phyloP scores from a whole-genome alignment of 192 early-diverging fungal genomes.

The Endogone sp. region DNA sequence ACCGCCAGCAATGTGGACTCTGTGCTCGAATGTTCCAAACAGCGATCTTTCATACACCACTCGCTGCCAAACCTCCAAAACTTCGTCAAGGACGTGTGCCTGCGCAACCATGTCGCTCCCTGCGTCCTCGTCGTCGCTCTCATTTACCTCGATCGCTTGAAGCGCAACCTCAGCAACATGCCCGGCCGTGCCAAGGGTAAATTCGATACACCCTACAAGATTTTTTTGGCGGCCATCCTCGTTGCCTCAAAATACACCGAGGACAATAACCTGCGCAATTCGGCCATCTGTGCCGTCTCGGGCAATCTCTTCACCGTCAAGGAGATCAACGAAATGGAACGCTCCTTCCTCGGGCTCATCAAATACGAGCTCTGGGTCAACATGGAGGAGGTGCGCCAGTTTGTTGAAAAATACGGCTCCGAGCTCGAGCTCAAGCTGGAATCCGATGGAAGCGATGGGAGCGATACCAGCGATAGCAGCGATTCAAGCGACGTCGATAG shows the following conservation, averaged over 20 bases:
- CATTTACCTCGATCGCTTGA: slow-evolving; percentile 1
- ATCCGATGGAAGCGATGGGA: not conserved
- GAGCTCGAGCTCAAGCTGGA: slow-evolving; percentile 26
- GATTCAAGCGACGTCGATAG: not conserved
- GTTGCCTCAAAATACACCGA: slow-evolving; percentile 29
- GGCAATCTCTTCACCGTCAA: slow-evolving; percentile 28
- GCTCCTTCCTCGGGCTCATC: slow-evolving; percentile 50
- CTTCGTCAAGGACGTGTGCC: not conserved
- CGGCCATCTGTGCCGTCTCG: slow-evolving; percentile 16
- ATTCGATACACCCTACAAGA: slow-evolving; percentile 32
- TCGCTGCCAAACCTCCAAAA: not conserved
- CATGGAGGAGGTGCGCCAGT: slow-evolving; percentile 37
- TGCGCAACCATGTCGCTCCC: not conserved
- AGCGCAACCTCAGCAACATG: not conserved
- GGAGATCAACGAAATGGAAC: slow-evolving; percentile 56
- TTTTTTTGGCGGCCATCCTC: slow-evolving; percentile 30
- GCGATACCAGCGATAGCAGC: too few relatives aligned
- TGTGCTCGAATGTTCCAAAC: not conserved
- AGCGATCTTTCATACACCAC: not conserved
- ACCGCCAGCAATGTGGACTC: not conserved
- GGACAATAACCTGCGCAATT: slow-evolving; percentile 16
- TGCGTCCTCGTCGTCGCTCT: slow-evolving; percentile 1
- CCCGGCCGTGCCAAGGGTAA: slow-evolving; percentile 4
- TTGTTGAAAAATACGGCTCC: slow-evolving; percentile 30
- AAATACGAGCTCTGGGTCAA: slow-evolving; percentile 53